These are phyloP conservation scores for Trifolium fragiferum DNA, from an alignment of 306 rosid genomes.

Conservation along the genomic window DNA sequence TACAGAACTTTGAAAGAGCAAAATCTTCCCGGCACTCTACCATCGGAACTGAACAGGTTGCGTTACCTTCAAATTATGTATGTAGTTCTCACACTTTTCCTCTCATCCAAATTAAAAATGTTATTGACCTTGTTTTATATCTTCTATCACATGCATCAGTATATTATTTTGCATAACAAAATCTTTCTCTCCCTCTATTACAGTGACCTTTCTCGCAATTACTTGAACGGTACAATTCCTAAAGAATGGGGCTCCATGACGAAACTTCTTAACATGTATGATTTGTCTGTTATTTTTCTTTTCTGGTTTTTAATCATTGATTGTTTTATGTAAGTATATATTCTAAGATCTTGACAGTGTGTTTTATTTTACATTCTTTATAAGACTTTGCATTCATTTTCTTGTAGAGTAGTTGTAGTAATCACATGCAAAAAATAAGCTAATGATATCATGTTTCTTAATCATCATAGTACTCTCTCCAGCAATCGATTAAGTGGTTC, in stretches of 20 bases:
- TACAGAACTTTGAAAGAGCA: constrained; percentile 49
- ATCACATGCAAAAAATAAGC: constrained; percentile 1
- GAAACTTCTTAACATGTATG: neutral
- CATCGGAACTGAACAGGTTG: constrained; percentile 47
- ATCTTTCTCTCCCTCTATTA: neutral
- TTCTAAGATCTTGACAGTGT: neutral
- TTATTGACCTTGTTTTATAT: neutral
- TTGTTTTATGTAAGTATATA: neutral
- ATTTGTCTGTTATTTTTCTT: neutral
- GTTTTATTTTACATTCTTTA: neutral
- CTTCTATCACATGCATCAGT: neutral
- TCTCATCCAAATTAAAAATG: neutral
- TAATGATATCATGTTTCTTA: neutral
- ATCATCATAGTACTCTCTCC: neutral
- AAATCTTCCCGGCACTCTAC: constrained; percentile 59
- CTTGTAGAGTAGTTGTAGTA: neutral
- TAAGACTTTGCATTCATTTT: neutral
- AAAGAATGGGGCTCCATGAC: neutral
- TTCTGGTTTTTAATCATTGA: neutral
- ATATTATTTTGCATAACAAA: neutral
- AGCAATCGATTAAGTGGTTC: neutral
- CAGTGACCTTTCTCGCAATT: neutral
- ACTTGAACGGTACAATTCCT: neutral
- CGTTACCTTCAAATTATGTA: constrained; percentile 58
- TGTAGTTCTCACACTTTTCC: constrained; percentile 18